These are phyloP conservation scores for Cryphonectria radicalis DNA, from an alignment of 2,329 filamentous ascomycete species.

Conservation along the genomic window DNA sequence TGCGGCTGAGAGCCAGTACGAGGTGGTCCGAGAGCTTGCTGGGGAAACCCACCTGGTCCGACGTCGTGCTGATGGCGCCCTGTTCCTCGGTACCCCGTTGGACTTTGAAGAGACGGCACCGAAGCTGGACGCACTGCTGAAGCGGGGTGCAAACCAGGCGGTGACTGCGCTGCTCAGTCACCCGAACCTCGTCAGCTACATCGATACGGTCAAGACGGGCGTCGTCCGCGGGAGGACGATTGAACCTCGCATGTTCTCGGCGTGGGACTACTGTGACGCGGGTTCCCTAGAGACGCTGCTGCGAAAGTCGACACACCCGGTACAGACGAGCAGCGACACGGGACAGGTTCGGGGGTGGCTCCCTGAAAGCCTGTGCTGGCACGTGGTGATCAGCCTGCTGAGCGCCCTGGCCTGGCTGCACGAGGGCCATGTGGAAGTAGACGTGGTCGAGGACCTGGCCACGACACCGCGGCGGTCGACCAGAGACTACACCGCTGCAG, in stretches of 20 bases:
- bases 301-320: slow-evolving; percentile 34
- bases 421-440: slow-evolving; percentile 45
- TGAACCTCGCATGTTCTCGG: slow-evolving; percentile 25
- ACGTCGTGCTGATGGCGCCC: slow-evolving; percentile 37
- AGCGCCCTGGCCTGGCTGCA: slow-evolving; percentile 58
- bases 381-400: slow-evolving; percentile 53
- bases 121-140: slow-evolving; percentile 35
- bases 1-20: neutral
- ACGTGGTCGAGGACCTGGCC: slow-evolving; percentile 21
- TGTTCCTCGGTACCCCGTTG: slow-evolving; percentile 41
- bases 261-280: slow-evolving; percentile 59
- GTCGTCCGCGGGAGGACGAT: slow-evolving; percentile 28
- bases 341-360: slow-evolving; percentile 40
- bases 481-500: slow-evolving; percentile 14
- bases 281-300: slow-evolving; percentile 50
- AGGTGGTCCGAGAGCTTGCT: slow-evolving; percentile 29
- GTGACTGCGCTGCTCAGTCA: slow-evolving; percentile 50
- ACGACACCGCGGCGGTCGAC: neutral
- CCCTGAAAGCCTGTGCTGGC: slow-evolving; percentile 60
- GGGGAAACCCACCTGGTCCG: slow-evolving; percentile 41
- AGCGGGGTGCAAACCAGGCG: slow-evolving; percentile 37
- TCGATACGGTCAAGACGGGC: slow-evolving; percentile 36
- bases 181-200: slow-evolving; percentile 52
- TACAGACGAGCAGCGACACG: slow-evolving; percentile 15
- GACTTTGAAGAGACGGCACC: slow-evolving; percentile 26